Conservation (phyloP, 495 filamentous ascomycete genomes). For the Baudoinia panamericana region DNA sequence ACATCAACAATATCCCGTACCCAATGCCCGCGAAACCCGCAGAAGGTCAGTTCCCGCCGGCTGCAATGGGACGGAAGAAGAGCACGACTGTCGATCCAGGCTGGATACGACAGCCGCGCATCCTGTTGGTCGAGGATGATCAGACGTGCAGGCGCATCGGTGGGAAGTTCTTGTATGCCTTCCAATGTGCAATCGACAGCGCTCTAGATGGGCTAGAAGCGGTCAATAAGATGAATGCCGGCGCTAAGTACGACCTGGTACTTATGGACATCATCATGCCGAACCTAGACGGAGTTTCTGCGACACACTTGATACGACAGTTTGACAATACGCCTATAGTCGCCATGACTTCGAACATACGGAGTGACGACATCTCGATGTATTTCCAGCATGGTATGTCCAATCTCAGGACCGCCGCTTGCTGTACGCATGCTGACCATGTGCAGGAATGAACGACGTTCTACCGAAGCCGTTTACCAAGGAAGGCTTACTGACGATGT, state of each 20-base stretch:
- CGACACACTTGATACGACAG: conserved; percentile 85
- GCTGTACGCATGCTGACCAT: conserved; percentile 1
- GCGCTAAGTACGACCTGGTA: conserved; percentile 79
- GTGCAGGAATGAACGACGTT: conserved; percentile 93
- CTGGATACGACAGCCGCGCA: conserved; percentile 71
- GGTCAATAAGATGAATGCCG: conserved; percentile 76
- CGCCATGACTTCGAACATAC: conserved; percentile 97
- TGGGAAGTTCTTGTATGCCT: conserved; percentile 80
- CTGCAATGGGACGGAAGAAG: conserved; percentile 50
- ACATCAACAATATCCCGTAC: conserved; percentile 88
- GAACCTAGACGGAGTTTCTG: conserved; percentile 85
- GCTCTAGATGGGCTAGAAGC: conserved; percentile 88
- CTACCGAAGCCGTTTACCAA: conserved; percentile 95
- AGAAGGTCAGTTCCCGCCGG: conserved; percentile 27
- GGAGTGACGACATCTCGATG: conserved; percentile 90
- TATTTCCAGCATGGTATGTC: conserved; percentile 89
- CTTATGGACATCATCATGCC: conserved; percentile 99
- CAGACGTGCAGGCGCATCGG: conserved; percentile 87
- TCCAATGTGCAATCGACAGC: conserved; percentile 78
- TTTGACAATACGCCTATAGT: conserved; percentile 83
- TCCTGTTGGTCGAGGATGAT: conserved; percentile 92
- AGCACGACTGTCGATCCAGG: conserved; percentile 56
- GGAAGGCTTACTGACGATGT: conserved; percentile 79
- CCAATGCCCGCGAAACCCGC: conserved; percentile 48
- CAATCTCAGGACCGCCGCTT: conserved; percentile 4